phyloP scores from a whole-genome alignment of 225 moss, liverwort and hornwort genomes.

The Anthoceros angustus region DNA sequence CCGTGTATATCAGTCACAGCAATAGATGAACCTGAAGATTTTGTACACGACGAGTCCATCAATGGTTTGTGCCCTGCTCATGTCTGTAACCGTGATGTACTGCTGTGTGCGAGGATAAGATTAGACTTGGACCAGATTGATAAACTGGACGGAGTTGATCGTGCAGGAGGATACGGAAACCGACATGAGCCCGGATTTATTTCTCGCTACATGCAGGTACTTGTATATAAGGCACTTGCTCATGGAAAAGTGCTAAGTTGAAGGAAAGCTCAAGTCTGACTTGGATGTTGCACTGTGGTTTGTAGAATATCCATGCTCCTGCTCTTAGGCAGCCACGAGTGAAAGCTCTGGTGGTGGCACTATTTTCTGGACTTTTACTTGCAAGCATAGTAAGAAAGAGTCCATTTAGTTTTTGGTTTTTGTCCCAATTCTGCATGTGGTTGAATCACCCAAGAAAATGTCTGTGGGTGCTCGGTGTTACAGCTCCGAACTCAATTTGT shows the following conservation, averaged over 20 bases:
- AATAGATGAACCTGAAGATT: constrained; percentile 13
- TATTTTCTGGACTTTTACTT: constrained; percentile 63
- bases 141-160: background rate
- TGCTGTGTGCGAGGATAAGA: background rate
- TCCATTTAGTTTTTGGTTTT: background rate
- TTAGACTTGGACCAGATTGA: background rate
- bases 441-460: too few species aligned
- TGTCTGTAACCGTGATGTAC: constrained; percentile 11
- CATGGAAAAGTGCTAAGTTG: too few species aligned
- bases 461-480: too few species aligned
- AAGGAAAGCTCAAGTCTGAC: background rate
- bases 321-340: constrained; percentile 45
- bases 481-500: background rate
- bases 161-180: constrained; percentile 29
- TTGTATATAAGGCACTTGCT: constrained; percentile 6
- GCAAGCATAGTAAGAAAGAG: constrained; percentile 63
- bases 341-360: constrained; percentile 68
- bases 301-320: constrained; percentile 81
- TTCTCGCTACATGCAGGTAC: constrained; percentile 66
- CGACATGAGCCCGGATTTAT: constrained; percentile 44
- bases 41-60: constrained; percentile 1
- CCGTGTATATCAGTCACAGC: constrained; percentile 37
- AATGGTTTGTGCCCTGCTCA: constrained; percentile 25
- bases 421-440: too few species aligned
- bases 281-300: background rate